Percentiles rank a stretch among this genome's conserved stretches.
Evolutionary conservation across 1,139 yeast genomes (phyloP).

Genomic region (Meyerozyma guilliermondii): DNA sequence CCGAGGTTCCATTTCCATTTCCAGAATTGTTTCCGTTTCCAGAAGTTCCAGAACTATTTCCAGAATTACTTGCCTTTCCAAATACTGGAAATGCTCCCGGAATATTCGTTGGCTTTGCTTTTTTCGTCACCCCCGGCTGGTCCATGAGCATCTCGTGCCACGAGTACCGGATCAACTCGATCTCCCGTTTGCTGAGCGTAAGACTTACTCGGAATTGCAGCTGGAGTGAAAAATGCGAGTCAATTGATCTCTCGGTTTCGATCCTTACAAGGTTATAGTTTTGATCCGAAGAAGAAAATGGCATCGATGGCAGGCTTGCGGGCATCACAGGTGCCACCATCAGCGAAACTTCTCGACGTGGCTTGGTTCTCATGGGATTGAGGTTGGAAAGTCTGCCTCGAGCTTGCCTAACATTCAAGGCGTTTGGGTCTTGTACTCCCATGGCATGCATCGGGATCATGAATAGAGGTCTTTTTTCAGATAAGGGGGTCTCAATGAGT

Average conservation of each 20-base stretch:
- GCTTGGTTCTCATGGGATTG: conserved; percentile 2
- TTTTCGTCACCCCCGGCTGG: conserved; percentile 20
- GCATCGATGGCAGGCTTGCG: background rate
- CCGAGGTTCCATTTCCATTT: too few species aligned
- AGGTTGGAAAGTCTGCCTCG: background rate
- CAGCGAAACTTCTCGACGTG: background rate
- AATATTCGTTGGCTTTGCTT: conserved; percentile 13
- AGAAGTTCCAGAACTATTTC: too few species aligned
- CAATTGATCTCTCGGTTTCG: conserved; percentile 4
- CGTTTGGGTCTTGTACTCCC: background rate
- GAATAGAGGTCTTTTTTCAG: background rate
- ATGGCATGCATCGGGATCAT: background rate
- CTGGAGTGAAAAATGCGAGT: conserved; percentile 5
- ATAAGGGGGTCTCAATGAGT: background rate
- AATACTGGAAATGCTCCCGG: conserved; percentile 26
- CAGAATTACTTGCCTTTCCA: conserved; percentile 5
- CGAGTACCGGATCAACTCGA: conserved; percentile 37
- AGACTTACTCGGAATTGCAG: conserved; percentile 17
- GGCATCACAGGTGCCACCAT: background rate
- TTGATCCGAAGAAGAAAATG: conserved; percentile 1
- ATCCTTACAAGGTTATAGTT: conserved; percentile 9
- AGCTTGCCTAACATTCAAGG: too few species aligned
- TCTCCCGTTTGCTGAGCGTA: conserved; percentile 27
- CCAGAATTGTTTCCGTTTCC: background rate
- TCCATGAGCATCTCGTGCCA: conserved; percentile 43